A percentile compares a stretch with the other conserved stretches of the same genome.
Conservation (phyloP, 2,329 filamentous ascomycete genomes). For the Massarina eburnea region DNA sequence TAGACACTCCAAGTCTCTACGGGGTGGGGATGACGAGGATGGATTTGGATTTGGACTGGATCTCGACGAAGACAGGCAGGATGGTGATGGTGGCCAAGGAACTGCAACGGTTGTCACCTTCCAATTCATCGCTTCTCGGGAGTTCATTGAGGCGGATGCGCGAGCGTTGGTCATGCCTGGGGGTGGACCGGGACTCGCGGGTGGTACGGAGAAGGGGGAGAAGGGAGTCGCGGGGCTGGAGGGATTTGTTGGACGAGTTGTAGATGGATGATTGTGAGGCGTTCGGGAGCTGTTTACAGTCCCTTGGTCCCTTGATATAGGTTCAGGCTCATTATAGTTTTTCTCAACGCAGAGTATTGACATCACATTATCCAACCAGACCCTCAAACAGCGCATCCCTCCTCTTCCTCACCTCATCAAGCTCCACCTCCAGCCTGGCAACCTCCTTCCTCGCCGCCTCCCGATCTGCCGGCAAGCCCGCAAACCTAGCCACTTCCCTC, state of each 20-base stretch:
- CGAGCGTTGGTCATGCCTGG: slow-evolving; percentile 72
- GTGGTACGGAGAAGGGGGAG: slow-evolving; percentile 56
- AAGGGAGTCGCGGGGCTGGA: slow-evolving; percentile 63
- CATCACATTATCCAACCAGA: slow-evolving; percentile 50
- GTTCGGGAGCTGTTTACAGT: no score
- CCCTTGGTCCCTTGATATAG: no score
- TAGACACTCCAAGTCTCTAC: slow-evolving; percentile 19
- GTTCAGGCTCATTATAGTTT: no score
- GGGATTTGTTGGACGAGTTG: slow-evolving; percentile 69
- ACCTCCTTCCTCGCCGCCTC: slow-evolving; percentile 71
- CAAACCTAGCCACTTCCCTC: slow-evolving; percentile 64
- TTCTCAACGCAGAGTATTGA: no score
- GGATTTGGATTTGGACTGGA: slow-evolving; percentile 62
- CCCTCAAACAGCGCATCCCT: slow-evolving; percentile 77
- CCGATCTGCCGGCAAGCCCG: slow-evolving; percentile 71
- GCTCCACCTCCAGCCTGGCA: slow-evolving; percentile 64
- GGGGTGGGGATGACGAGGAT: slow-evolving; percentile 33
- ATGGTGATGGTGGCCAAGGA: slow-evolving; percentile 20
- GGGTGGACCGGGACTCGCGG: slow-evolving; percentile 60
- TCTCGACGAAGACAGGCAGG: slow-evolving; percentile 45
- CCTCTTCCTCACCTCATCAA: slow-evolving; percentile 61
- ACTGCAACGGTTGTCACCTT: slow-evolving; percentile 60
- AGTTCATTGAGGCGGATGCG: slow-evolving; percentile 73
- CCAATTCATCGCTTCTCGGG: slow-evolving; percentile 67
- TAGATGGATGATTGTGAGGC: slow-evolving; percentile 3